Conservation (phyloP, 2,329 filamentous ascomycete species). For the Pezicula rhizophila region DNA sequence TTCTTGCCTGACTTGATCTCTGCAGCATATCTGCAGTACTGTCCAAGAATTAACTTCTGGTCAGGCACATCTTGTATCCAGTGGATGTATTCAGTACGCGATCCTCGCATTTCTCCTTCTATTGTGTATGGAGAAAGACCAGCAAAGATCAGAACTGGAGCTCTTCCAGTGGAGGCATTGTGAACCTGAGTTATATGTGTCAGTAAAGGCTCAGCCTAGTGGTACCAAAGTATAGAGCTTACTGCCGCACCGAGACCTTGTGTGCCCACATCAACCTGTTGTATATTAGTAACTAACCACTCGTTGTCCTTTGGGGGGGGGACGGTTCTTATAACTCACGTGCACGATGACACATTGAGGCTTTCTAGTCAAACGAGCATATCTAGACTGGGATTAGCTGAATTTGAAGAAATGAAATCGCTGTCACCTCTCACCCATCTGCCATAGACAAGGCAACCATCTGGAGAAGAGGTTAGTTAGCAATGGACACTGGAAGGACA, state of each 20-base stretch:
- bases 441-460: conserved; percentile 75
- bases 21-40: conserved; percentile 66
- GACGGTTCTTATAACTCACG: background rate
- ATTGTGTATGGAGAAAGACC: conserved; percentile 68
- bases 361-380: conserved; percentile 58
- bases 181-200: conserved; percentile 47
- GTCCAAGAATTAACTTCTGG: conserved; percentile 65
- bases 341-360: conserved; percentile 68
- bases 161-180: conserved; percentile 65
- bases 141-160: conserved; percentile 66
- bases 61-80: conserved; percentile 76
- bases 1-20: conserved; percentile 70
- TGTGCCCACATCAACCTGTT: conserved; percentile 68
- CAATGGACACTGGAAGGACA: background rate
- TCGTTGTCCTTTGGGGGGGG: background rate
- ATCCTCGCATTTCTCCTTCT: conserved; percentile 65
- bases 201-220: background rate
- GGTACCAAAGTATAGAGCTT: background rate
- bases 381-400: conserved; percentile 31
- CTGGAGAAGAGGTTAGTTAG: conserved; percentile 28
- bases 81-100: conserved; percentile 70
- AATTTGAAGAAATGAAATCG: too few species aligned
- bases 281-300: background rate
- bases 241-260: conserved; percentile 53
- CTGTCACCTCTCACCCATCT: conserved; percentile 37